Evolutionary conservation across 306 rosid genomes (phyloP), one percentile per base, ranked within the genome.

Genomic region (Rosa multiflora): DNA sequence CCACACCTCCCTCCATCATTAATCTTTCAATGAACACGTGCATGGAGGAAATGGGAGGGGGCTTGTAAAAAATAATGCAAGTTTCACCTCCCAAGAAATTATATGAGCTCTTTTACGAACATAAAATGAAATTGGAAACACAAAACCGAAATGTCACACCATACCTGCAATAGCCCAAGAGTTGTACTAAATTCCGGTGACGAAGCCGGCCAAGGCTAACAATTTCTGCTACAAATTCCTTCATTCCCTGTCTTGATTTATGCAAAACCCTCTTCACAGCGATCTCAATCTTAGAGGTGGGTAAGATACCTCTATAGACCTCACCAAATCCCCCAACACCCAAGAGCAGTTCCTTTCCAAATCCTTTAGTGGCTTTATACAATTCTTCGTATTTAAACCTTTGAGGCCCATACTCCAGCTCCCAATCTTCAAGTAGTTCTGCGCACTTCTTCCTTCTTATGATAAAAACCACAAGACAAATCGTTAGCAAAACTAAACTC

Each of bases 241-340:
- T 87, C 84, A 89, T 82, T 17, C 97, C 97, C 74, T 93, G 94
- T 67, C 89, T 83, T n/a, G 97, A 92, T 44, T 89, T 88, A 72
- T 88, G 97, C 1, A 92, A 88, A n/a, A 90, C 85, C 67, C 59
- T 85, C 76, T 93, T 90, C 46, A 93, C 96, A 1, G 92, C 96
- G n/a, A 93, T 84, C 59, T 90, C 89, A 7, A 49, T 37, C 26
- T 88, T 87, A 11, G 91, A 85, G 42, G 66, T 61, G 15, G 86
- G 89, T 71, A 90, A 71, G 21, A 72, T 78, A 12, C 97, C 97
- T 84, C 76, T 89, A 79, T 89, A 90, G 49, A 92, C 97, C 40
- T 86, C 69, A 0, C 97, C 97, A 76, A 93, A 90, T 58, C 97
- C 97, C 15, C 97, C 97, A 32, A 71, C 67, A 0, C 97, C 97